Evolutionary conservation across 768 basidiomycete genomes (phyloP), one percentile per base, ranked within the genome.

Genomic region (Lentinus brumalis): DNA sequence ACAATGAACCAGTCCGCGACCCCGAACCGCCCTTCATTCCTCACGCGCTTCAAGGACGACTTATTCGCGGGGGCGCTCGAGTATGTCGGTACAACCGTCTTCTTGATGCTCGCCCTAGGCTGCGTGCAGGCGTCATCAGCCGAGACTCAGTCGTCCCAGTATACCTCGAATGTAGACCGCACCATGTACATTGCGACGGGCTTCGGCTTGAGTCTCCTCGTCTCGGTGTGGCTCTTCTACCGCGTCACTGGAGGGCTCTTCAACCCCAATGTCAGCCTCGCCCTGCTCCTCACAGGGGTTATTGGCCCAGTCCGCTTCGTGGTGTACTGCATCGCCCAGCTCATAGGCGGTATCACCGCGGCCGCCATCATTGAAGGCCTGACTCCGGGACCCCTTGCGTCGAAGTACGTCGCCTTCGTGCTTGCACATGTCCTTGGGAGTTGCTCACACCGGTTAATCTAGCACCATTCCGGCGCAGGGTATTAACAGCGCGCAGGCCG

Each of bases 141-240:
- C 16, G 67, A 64, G 11, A 53, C 62, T 0, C 38, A 31, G 14
- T 39, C 65, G 12, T 65, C 60, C 32, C 21, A 40, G 21, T 57
- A 66, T 31, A 47, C 10, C 14, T 42, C 62, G 29, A 51, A 57
- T 56, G 67, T 82, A 60, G 78, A 79, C 56, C 79, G 77, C 21
- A 71, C 78, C 44, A 72, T 85, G 58, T 89, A 86, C 71, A 81
- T 86, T 32, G 79, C 87, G 5, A 79, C 81, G 0, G 80, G 77
- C 50, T 84, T 87, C 79, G 87, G 88, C 0, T 70, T 89, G 50
- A 81, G 81, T 63, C 79, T 90, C 47, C 76, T 88, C 50, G 79
- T 84, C 45, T 83, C 83, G 3, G 86, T 82, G 8, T 90, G 88
- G 87, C 66, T 87, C 11, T 89, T 89, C 72, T 89, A 81, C 69